Base-by-base conservation (phyloP, 2,329 filamentous ascomycete species). In the Metarhizium humberi region DNA sequence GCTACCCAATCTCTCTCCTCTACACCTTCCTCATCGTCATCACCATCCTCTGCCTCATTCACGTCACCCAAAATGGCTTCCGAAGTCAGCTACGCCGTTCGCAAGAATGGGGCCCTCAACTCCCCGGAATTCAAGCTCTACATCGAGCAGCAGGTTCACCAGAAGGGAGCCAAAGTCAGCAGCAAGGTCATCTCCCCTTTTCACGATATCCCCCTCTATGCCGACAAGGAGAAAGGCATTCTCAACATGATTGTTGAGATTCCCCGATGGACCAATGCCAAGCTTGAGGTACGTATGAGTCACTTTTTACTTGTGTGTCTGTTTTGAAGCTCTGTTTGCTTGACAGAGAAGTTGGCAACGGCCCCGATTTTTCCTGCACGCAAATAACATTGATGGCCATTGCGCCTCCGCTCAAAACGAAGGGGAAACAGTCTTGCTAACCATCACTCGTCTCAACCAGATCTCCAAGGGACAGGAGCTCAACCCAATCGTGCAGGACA, bases 171-270 rank as follows among this genome's bases (percentile, higher is more conserved):
- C 16, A 45, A 16, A 20, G 10, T 45, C n/a, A 8, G 13, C 88
- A 94, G 92, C 78, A 79, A 88, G 62, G 88, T 90, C 64, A 75
- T 97, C 74, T 97, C 92, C 61, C 88, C 92, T 65, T 99, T 96
- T 85, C 94, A 99, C 81, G 94, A 99, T 73, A 91, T 99, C 65
- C 94, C 94, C 60, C 89, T 99, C 66, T 99, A 91, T 72, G 92
- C 92, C 85, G 96, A 99, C 74, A 81, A 88, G 76, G 88, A 96
- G 80, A 85, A 96, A 82, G 95, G 87, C 66, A 79, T 97, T 73
- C 83, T 99, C 70, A 99, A 99, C 87, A 99, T 99, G 94, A 74
- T 99, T 62, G 94, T 99, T 67, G 94, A 99, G 87, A 96, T 99
- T 68, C 94, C 94, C 69, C 87, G 94, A 79, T 99, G 94, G 94